Percentiles rank a stretch among this genome's conserved stretches.
Conservation (phyloP, 768 basidiomycete genomes). For the Gymnopilus junonius region DNA sequence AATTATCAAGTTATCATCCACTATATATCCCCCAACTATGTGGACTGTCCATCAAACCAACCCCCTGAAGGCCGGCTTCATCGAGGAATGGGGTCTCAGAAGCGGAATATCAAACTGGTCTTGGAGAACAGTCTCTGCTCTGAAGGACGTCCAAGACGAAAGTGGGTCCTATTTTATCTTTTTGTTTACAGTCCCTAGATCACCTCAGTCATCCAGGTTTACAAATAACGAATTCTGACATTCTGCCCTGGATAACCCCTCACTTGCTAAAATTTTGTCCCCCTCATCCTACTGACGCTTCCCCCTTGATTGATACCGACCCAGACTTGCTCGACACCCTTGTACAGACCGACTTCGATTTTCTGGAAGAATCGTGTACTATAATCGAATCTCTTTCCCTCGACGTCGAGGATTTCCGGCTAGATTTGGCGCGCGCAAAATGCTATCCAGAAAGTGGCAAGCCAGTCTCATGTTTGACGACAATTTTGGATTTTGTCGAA, state of each 20-base stretch:
- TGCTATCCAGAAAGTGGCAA: constrained; percentile 61
- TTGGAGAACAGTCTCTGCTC: constrained; percentile 75
- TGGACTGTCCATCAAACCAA: constrained; percentile 48
- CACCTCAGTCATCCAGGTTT: constrained; percentile 39
- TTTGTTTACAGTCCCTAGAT: neutral
- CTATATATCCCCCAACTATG: constrained; percentile 73
- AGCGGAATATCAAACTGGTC: constrained; percentile 73
- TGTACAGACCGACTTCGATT: constrained; percentile 69
- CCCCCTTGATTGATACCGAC: constrained; percentile 41
- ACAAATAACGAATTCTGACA: constrained; percentile 63
- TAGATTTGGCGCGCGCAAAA: constrained; percentile 70
- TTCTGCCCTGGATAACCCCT: constrained; percentile 64
- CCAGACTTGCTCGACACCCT: constrained; percentile 49
- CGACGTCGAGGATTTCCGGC: constrained; percentile 77
- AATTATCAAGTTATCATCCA: constrained; percentile 66
- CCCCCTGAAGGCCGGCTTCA: constrained; percentile 27
- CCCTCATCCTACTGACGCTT: constrained; percentile 44
- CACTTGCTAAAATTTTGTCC: constrained; percentile 65
- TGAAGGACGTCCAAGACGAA: constrained; percentile 75
- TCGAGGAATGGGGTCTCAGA: constrained; percentile 70
- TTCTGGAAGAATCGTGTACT: constrained; percentile 75
- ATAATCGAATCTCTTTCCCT: constrained; percentile 78
- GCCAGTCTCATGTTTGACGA: constrained; percentile 59
- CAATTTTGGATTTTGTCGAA: constrained; percentile 78
- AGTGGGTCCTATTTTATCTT: constrained; percentile 40